These are phyloP conservation scores for Boeremia lycopersici DNA, from an alignment of 2,329 filamentous ascomycete genomes.

Conservation along the genomic window DNA sequence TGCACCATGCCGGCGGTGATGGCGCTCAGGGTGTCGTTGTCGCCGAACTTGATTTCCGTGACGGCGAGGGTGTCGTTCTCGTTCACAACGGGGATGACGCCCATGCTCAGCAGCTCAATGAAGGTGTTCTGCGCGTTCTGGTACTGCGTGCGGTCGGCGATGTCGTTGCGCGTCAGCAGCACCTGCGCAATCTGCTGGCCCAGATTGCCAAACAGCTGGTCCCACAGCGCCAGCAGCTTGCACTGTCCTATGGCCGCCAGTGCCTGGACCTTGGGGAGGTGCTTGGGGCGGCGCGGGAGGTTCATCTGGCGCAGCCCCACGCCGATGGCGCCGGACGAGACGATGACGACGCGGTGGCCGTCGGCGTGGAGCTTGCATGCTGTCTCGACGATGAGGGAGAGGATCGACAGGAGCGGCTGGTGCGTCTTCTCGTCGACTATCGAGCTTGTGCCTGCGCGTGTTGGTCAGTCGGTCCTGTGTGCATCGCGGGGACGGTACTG, in stretches of 20 bases:
- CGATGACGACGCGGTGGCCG: conserved; percentile 93
- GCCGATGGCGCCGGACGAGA: conserved; percentile 96
- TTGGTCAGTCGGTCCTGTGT: conserved; percentile 37
- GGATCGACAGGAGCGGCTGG: conserved; percentile 87
- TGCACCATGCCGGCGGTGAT: conserved; percentile 98
- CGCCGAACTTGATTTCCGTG: conserved; percentile 98
- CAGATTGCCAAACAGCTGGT: conserved; percentile 86
- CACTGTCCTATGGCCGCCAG: conserved; percentile 96
- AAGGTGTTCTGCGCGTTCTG: conserved; percentile 97
- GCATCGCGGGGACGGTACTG: conserved; percentile 32
- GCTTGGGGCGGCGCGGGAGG: conserved; percentile 83
- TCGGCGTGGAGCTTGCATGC: conserved; percentile 84
- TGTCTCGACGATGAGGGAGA: conserved; percentile 93
- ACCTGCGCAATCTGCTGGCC: conserved; percentile 94
- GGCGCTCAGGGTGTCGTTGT: conserved; percentile 96
- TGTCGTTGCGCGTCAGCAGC: conserved; percentile 91
- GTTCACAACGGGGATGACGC: conserved; percentile 97
- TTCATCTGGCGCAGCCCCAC: conserved; percentile 92
- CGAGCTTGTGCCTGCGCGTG: conserved; percentile 83
- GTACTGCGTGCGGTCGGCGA: conserved; percentile 94
- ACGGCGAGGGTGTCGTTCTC: conserved; percentile 98
- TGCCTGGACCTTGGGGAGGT: conserved; percentile 88
- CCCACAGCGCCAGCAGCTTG: conserved; percentile 93
- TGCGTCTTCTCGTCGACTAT: conserved; percentile 97
- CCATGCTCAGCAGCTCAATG: conserved; percentile 86